These are phyloP conservation scores for Fusarium equiseti DNA, from an alignment of 2,329 filamentous ascomycete genomes.

Conservation along the genomic window DNA sequence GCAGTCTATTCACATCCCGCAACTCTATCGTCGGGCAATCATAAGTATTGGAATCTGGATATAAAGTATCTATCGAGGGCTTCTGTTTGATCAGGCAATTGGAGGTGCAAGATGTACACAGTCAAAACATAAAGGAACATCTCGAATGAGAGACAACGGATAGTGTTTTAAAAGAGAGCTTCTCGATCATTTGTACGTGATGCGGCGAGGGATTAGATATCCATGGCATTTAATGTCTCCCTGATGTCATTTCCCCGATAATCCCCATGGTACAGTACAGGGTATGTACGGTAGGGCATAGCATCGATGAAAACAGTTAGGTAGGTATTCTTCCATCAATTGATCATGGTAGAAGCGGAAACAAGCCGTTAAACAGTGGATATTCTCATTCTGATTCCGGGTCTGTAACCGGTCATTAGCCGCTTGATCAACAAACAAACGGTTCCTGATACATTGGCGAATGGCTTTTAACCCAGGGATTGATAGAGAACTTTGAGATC, in stretches of 20 bases:
- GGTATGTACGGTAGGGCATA: constrained; percentile 26
- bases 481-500: not conserved
- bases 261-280: constrained; percentile 10
- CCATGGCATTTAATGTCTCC: constrained; percentile 2
- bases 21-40: not conserved
- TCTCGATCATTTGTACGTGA: not conserved
- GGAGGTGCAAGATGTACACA: not conserved
- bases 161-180: not conserved
- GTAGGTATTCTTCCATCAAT: not conserved
- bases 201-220: not conserved
- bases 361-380: constrained; percentile 25
- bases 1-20: not conserved
- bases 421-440: constrained; percentile 7
- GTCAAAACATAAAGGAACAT: not conserved
- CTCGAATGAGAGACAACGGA: not conserved
- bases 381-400: not conserved
- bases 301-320: constrained; percentile 18
- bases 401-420: constrained; percentile 13
- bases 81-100: not conserved
- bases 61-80: not conserved
- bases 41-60: not conserved
- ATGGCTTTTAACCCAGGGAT: not conserved
- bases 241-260: constrained; percentile 29
- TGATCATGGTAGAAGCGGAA: constrained; percentile 23
- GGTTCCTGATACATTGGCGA: not conserved